These are phyloP conservation scores for Sabuloglossum arenarium DNA, from an alignment of 495 filamentous ascomycete species.

Conservation along the genomic window DNA sequence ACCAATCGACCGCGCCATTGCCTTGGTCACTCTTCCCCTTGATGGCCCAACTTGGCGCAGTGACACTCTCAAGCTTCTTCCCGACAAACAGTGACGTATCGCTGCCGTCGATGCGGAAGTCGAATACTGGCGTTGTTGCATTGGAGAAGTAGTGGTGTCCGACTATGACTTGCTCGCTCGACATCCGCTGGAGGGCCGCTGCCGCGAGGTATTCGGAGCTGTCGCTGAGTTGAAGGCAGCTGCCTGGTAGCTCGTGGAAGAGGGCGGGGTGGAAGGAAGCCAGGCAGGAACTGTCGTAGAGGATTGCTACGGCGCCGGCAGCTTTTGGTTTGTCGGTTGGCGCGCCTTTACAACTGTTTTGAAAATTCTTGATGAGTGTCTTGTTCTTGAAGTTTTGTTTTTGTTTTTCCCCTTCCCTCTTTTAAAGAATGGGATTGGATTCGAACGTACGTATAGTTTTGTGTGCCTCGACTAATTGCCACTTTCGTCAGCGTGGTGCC, in stretches of 20 bases:
- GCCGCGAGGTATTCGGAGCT: background rate
- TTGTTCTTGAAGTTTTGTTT: background rate
- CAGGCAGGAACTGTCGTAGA: constrained; percentile 75
- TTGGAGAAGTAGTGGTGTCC: constrained; percentile 66
- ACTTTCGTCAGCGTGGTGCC: background rate
- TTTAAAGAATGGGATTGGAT: background rate
- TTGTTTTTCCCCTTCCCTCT: background rate
- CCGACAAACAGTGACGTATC: constrained; percentile 39
- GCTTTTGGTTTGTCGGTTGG: background rate
- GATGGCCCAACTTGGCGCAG: constrained; percentile 36
- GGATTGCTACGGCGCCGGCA: constrained; percentile 55
- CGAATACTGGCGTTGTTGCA: constrained; percentile 54
- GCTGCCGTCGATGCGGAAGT: constrained; percentile 35
- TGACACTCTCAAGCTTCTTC: constrained; percentile 28
- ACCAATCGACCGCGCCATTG: constrained; percentile 50
- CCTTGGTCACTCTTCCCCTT: constrained; percentile 27
- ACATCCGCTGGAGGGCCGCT: background rate
- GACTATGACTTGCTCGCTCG: constrained; percentile 18
- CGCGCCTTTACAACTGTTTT: background rate
- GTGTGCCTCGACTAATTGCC: background rate
- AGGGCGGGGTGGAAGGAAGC: constrained; percentile 44
- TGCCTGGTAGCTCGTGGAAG: constrained; percentile 26
- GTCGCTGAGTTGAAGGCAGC: constrained; percentile 30
- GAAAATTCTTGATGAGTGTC: background rate
- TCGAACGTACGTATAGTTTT: constrained; percentile 1